Evolutionary conservation across 352 stramenopile genomes (phyloP), one percentile per base, ranked within the genome.

Genomic region (Globisporangium echinulatum): DNA sequence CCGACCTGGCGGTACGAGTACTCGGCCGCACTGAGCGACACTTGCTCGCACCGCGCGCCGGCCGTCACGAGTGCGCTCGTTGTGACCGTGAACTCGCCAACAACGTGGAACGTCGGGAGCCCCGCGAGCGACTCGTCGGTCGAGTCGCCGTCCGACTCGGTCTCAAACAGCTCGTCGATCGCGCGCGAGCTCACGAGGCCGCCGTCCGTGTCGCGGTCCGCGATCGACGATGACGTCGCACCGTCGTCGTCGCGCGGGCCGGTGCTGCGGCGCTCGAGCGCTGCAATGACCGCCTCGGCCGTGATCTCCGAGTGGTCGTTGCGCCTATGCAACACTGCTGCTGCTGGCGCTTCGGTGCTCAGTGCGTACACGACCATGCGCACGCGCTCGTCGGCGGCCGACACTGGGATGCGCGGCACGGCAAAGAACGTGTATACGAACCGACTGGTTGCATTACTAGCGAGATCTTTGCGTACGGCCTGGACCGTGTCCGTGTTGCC

Each of bases 161-260:
- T 69, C 56, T 94, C 84, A 56, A 94, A 94, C 2, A 94, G 66
- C 17, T 92, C 84, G 33, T 94, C 82, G 42, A 94, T 92, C 25
- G 82, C 75, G 19, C 74, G 78, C 0, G 72, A 75, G 19, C 68
- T 60, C 37, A 68, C 50, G 7, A 74, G 51, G 4, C 63, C 68
- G 17, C 52, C 70, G n/a, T 52, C 58, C 5, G 64, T 63, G 9
- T 80, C 73, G 50, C 72, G 59, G 25, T 87, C 75, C 0, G 47
- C 47, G 17, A 79, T 64, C n/a, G 82, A 48, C 6, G 75, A 85
- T 14, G 75, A 86, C 36, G 82, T 66, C 69, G 4, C 76, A 66
- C 6, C 72, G 59, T 11, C 67, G 8, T 58, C 58, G 0, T 72
- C 70, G n/a, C 75, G 64, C 2, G 68, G 60, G 17, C 67, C 71